Evolutionary conservation across 805 yeast genomes (phyloP), one percentile per base, ranked within the genome.

Genomic region (Zygosaccharomyces bailii): DNA sequence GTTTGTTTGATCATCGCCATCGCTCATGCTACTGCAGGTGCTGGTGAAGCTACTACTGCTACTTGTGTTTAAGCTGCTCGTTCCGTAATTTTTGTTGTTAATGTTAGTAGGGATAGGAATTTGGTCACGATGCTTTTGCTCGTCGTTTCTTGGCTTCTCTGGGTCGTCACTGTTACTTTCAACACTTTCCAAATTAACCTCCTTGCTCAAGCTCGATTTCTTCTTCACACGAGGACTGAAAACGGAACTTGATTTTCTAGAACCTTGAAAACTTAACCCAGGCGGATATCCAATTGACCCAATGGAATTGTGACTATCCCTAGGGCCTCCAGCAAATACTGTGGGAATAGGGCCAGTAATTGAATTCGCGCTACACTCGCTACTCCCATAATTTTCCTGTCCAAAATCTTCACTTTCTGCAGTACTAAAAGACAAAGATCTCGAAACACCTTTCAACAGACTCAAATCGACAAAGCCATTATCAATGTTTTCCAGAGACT

Each of bases 381-480:
- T 31, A n/a, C 31, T 18, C 13, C 44, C 39, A 4, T 25, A 30
- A 31, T 42, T 39, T 7, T 45, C 47, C 21, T 34, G 40, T 1
- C 48, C 59, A 10, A 53, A 52, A n/a, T 51, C 63, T 9, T 57
- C 60, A 21, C 56, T 57, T 2, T 54, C 53, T 29, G 46, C 46
- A 6, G 64, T 58, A 16, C 59, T 55, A 1, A 50, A 34, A 6
- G 63, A 59, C 24, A 51, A 43, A 14, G 61, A 65, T 45, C 66
- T 68, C 17, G 72, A 63, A 1, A 78, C 71, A 44, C 75, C 74
- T 57, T 74, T 72, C 53, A 82, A 63, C 23, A 81, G 59, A 0
- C 73, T 70, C 32, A 78, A 53, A 61, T 82, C 86, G 59, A 81
- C 61, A 52, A 74, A 73, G 1, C 87, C 88, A 59, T 82, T 84